phyloP scores from a whole-genome alignment of 805 yeast genomes.

The Sungouiozyma ichnusensis region DNA sequence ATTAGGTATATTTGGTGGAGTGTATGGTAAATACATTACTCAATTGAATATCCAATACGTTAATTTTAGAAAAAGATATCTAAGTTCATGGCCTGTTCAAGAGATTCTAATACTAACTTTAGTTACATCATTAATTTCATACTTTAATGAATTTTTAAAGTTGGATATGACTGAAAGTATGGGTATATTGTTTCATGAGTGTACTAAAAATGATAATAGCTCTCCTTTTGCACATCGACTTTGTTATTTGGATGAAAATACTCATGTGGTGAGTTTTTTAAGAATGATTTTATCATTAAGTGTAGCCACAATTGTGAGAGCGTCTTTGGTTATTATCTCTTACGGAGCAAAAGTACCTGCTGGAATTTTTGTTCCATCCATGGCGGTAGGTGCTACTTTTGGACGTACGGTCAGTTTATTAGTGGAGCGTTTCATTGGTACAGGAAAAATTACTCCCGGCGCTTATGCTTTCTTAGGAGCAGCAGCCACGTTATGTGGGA shows the following conservation, averaged over 20 bases:
- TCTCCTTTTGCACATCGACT: slow-evolving; percentile 33
- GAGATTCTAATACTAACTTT: slow-evolving; percentile 64
- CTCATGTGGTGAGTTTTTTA: slow-evolving; percentile 19
- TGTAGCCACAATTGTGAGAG: slow-evolving; percentile 64
- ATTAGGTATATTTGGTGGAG: slow-evolving; percentile 84
- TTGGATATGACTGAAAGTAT: slow-evolving; percentile 93
- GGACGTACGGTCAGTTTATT: slow-evolving; percentile 80
- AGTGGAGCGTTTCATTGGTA: slow-evolving; percentile 40
- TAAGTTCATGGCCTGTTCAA: slow-evolving; percentile 37
- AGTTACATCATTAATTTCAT: slow-evolving; percentile 66
- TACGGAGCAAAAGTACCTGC: slow-evolving; percentile 94
- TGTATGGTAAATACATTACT: slow-evolving; percentile 72
- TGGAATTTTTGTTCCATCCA: slow-evolving; percentile 94
- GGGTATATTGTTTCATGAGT: slow-evolving; percentile 82
- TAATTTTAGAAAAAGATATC: slow-evolving; percentile 61
- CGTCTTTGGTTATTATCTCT: slow-evolving; percentile 64
- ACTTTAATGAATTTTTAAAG: slow-evolving; percentile 69
- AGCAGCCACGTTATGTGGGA: slow-evolving; percentile 89
- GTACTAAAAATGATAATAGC: slow-evolving; percentile 33
- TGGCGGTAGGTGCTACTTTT: slow-evolving; percentile 93
- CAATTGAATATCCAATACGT: slow-evolving; percentile 68
- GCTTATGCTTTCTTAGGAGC: slow-evolving; percentile 95
- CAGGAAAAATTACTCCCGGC: slow-evolving; percentile 75
- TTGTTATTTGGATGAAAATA: slow-evolving; percentile 30
- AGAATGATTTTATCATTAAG: slow-evolving; percentile 42